These are phyloP conservation scores for Neonectria hederae DNA, from an alignment of 2,329 filamentous ascomycete genomes.

Conservation along the genomic window DNA sequence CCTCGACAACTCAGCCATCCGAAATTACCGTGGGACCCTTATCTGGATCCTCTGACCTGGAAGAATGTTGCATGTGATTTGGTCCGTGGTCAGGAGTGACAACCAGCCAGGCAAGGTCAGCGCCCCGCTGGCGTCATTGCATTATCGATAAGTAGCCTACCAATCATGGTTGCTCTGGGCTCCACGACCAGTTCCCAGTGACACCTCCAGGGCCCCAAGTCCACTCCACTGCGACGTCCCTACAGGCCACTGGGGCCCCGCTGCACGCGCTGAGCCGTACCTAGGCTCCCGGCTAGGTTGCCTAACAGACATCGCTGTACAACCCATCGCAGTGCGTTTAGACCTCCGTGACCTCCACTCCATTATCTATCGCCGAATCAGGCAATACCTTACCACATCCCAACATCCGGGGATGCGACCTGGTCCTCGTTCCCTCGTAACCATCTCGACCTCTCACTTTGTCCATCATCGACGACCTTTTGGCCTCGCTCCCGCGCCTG, in stretches of 20 bases:
- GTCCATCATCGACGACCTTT: constrained; percentile 1
- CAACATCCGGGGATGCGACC: constrained; percentile 13
- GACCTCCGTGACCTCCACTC: constrained; percentile 7
- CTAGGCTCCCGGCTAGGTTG: constrained; percentile 8
- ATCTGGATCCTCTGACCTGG: constrained; percentile 38
- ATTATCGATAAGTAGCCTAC: constrained; percentile 34
- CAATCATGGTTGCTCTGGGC: constrained; percentile 24
- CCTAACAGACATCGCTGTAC: constrained; percentile 19
- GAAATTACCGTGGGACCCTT: constrained; percentile 16
- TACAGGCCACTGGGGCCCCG: constrained; percentile 5
- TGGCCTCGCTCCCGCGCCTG: constrained; percentile 7
- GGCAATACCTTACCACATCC: constrained; percentile 13
- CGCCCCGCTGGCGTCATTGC: constrained; percentile 38
- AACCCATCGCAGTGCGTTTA: neutral
- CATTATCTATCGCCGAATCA: constrained; percentile 16
- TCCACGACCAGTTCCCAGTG: constrained; percentile 13
- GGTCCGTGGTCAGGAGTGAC: constrained; percentile 29
- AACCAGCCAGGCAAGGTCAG: constrained; percentile 8
- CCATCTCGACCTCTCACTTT: neutral
- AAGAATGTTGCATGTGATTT: constrained; percentile 40
- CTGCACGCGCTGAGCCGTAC: constrained; percentile 1
- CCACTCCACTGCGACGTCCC: constrained; percentile 4
- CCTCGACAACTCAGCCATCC: constrained; percentile 4
- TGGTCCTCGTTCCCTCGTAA: constrained; percentile 2
- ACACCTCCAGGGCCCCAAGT: constrained; percentile 3